Evolutionary conservation across 176 grass and related monocot species (phyloP).

Genomic region (Carex myosuroides): DNA sequence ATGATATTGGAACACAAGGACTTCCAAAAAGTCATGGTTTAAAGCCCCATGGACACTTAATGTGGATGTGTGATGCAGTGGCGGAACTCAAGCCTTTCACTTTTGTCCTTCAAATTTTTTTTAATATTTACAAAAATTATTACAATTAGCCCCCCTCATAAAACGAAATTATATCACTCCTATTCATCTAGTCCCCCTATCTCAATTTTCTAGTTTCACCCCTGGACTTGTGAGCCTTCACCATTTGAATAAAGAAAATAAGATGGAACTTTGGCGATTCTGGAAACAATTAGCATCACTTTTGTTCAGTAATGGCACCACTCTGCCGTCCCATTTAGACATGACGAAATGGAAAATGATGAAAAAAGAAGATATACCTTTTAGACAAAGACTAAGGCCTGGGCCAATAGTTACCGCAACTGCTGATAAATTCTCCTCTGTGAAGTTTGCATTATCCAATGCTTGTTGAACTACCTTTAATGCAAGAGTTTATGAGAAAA

Average conservation of each 20-base stretch:
- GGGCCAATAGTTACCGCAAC: constrained; percentile 89
- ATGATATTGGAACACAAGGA: background rate
- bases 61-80: background rate
- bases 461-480: constrained; percentile 79
- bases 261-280: background rate
- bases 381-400: constrained; percentile 86
- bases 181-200: no score
- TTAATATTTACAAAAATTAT: no score
- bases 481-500: background rate
- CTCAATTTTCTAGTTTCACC: no score
- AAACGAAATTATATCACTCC: no score
- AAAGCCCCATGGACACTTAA: background rate
- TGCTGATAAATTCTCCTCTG: constrained; percentile 67
- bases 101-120: no score
- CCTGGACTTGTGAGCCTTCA: background rate
- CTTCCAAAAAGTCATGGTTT: background rate
- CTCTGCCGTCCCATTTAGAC: background rate
- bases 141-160: no score
- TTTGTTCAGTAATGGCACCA: background rate
- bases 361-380: constrained; percentile 36
- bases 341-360: background rate
- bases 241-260: background rate
- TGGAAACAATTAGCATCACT: background rate
- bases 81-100: no score
- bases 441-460: constrained; percentile 60